Evolutionary conservation across 208 protist genomes (phyloP).

Genomic region (Vickermania ingenoplastis): DNA sequence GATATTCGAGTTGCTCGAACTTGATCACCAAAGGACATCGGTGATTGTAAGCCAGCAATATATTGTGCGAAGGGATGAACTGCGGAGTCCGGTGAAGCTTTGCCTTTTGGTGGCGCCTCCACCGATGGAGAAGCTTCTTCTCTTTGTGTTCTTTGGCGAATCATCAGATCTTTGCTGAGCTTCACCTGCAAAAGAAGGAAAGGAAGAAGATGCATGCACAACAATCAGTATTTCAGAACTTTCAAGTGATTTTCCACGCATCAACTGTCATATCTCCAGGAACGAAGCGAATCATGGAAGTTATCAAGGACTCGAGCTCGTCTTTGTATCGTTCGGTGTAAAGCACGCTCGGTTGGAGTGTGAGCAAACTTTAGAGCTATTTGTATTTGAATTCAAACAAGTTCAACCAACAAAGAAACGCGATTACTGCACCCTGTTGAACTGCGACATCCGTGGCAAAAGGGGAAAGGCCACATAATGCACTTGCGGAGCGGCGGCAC

Average conservation of each 20-base stretch:
- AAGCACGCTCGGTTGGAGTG: too few relatives aligned
- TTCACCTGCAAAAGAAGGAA: too few relatives aligned
- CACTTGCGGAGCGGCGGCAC: slow-evolving; percentile 14
- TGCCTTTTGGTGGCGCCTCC: background rate
- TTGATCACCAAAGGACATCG: slow-evolving; percentile 76
- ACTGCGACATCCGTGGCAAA: slow-evolving; percentile 9
- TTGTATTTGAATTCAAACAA: slow-evolving; percentile 38
- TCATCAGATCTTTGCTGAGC: too few relatives aligned
- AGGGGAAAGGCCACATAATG: background rate
- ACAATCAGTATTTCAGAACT: too few relatives aligned
- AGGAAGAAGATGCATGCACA: too few relatives aligned
- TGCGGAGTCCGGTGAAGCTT: background rate
- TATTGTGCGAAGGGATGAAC: slow-evolving; percentile 52
- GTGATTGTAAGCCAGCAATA: slow-evolving; percentile 52
- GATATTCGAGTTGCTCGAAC: slow-evolving; percentile 13
- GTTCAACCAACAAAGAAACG: slow-evolving; percentile 55
- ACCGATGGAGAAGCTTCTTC: slow-evolving; percentile 1
- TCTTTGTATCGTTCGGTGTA: too few relatives aligned
- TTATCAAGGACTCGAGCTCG: too few relatives aligned
- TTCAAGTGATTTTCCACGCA: too few relatives aligned
- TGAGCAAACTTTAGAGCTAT: slow-evolving; percentile 12
- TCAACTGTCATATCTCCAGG: too few relatives aligned
- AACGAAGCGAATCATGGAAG: too few relatives aligned
- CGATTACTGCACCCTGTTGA: slow-evolving; percentile 12
- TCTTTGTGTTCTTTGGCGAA: too few relatives aligned